Evolutionary conservation across 1,139 yeast genomes (phyloP).

Genomic region (Kluyveromyces sp.): DNA sequence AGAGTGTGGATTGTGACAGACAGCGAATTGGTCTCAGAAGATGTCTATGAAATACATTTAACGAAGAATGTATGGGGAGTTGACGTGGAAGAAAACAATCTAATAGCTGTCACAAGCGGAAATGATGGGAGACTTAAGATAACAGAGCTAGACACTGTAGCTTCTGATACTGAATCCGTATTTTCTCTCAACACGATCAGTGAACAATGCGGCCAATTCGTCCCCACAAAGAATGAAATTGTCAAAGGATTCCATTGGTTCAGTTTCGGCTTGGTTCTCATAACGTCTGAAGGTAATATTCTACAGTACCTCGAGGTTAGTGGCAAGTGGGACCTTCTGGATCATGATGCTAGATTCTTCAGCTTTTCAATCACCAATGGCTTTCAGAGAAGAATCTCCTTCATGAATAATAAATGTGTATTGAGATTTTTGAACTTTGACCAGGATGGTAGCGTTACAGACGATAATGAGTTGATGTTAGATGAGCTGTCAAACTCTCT

Average conservation of each 20-base stretch:
- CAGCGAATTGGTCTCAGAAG: conserved; percentile 37
- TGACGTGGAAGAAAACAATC: conserved; percentile 44
- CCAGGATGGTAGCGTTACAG: conserved; percentile 16
- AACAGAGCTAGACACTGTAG: conserved; percentile 42
- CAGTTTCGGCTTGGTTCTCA: conserved; percentile 41
- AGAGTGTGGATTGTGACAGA: conserved; percentile 56
- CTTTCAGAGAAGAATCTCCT: conserved; percentile 39
- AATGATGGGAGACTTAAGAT: conserved; percentile 78
- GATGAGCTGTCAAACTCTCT: conserved; percentile 42
- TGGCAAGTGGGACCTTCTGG: conserved; percentile 32
- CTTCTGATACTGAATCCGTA: conserved; percentile 25
- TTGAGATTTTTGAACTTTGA: conserved; percentile 42
- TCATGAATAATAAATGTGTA: conserved; percentile 51
- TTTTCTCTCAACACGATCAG: conserved; percentile 35
- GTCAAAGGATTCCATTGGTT: conserved; percentile 55
- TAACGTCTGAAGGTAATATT: conserved; percentile 60
- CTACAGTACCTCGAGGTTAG: conserved; percentile 32
- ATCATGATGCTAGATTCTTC: conserved; percentile 34
- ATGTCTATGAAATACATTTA: conserved; percentile 56
- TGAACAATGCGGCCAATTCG: conserved; percentile 27
- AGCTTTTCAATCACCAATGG: conserved; percentile 49
- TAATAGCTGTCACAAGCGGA: conserved; percentile 70
- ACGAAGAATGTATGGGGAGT: conserved; percentile 90
- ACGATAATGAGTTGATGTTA: conserved; percentile 15
- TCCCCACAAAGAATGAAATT: conserved; percentile 41